These are phyloP conservation scores for Ustanciosporium gigantosporum DNA, from an alignment of 1,284 basidiomycete genomes.

Conservation along the genomic window DNA sequence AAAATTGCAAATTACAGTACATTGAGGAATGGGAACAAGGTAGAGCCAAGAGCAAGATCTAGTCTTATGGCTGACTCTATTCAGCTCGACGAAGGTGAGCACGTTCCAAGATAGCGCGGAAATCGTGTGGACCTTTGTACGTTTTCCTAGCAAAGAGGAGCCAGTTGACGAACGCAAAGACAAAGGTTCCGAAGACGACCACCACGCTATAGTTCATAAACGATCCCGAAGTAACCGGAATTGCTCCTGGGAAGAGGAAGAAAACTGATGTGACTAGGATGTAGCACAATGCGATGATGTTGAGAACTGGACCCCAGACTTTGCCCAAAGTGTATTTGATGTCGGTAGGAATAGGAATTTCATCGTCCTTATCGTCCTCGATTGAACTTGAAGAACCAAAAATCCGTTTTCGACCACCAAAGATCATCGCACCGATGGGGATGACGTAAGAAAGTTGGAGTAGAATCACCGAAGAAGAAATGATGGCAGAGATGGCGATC, in stretches of 20 bases:
- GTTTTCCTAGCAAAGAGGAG: slow-evolving; percentile 14
- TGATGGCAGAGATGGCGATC: slow-evolving; percentile 19
- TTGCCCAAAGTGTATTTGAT: slow-evolving; percentile 28
- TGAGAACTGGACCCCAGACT: slow-evolving; percentile 15
- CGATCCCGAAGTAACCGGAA: slow-evolving; percentile 20
- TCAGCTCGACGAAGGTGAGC: slow-evolving; percentile 6
- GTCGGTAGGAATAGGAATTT: slow-evolving; percentile 11
- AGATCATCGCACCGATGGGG: slow-evolving; percentile 22
- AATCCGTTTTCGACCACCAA: slow-evolving; percentile 18
- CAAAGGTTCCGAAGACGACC: slow-evolving; percentile 7
- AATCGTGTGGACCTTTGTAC: slow-evolving; percentile 11
- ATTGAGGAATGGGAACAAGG: no score
- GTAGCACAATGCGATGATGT: slow-evolving; percentile 20
- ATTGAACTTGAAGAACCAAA: slow-evolving; percentile 1
- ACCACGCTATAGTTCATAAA: slow-evolving; percentile 31
- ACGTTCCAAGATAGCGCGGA: slow-evolving; percentile 9
- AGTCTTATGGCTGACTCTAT: no score
- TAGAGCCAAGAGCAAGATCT: no score
- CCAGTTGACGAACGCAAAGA: slow-evolving; percentile 24
- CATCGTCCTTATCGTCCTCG: slow-evolving; percentile 9
- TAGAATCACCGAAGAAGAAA: slow-evolving; percentile 23
- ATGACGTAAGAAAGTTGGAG: slow-evolving; percentile 27
- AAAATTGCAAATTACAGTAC: no score
- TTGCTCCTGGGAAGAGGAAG: slow-evolving; percentile 20
- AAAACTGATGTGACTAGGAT: slow-evolving; percentile 27